Evolutionary conservation across 208 protist species (phyloP), one percentile per base, ranked within the genome.

Genomic region (Angomonas deanei): DNA sequence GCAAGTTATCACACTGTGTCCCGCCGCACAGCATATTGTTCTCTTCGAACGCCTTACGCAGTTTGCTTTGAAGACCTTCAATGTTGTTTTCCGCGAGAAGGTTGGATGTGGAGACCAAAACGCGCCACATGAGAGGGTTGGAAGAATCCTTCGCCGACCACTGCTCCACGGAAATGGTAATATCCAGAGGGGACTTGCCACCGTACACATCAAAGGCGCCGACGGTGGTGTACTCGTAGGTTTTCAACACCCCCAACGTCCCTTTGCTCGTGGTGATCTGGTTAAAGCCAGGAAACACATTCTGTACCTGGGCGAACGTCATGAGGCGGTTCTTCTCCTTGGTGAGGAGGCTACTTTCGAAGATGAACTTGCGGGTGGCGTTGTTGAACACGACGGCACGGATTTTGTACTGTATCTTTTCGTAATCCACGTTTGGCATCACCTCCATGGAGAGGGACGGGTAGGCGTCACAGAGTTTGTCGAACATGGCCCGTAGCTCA

Each of bases 361-460:
- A 74, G 52, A 91, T 60, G 63, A 80, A 94, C 39, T 71, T 55
- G 11, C 64, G 72, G 0, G 63, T 74, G 4, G 39, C 47, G 50
- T 86, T 80, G 17, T 27, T 50, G 30, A 75, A 33, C 8, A 53
- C 32, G n/a, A 90, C 46, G 5, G 72, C 73, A n/a, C 64, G 78
- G 32, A 82, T 74, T 61, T 63, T 38, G 60, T 91, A 88, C 5
- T 52, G 56, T 1, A 80, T 72, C 31, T 73, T 82, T 56, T 94
- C 88, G 61, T 88, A 86, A 58, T 94, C 88, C 10, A 88, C 88
- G 64, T 94, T 94, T 1, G 81, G 69, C 61, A 94, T 62, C 54
- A 84, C 77, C 66, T 88, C 81, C 88, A 91, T 94, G 1, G 84
- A 85, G 13, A 89, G 55, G 39, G 54, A 55, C 6, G 80, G 82